Evolutionary conservation across 208 protist species (phyloP), one percentile per base, ranked within the genome.

Genomic region (Acanthamoeba triangularis): DNA sequence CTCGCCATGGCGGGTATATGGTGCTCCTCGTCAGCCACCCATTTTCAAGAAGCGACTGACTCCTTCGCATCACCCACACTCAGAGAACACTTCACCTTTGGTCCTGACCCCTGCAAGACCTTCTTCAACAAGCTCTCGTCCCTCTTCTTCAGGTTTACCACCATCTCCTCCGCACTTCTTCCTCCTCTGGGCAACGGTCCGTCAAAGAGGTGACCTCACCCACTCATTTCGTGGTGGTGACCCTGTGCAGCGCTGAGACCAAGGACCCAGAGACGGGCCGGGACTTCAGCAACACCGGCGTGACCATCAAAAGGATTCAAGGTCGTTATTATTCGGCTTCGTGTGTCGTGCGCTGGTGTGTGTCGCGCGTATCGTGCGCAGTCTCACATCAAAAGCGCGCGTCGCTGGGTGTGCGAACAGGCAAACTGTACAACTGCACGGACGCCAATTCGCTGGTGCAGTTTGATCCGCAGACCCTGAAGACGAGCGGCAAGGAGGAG

Each of bases 21-120:
- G 11, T 54, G 49, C 6, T 0, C 49, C 1, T 54, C 13, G 13
- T 18, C 14, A 11, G 10, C 14, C 49, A 54, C 3, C 49, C 56
- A 52, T 35, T 10, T 78, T 47, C 30, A 78, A 41, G 28, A 78
- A 67, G 61, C 28, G 0, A 67, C 65, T 74, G 3, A 10, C 3
- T n/a, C 37, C 10, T 5, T 33, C 7, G 69, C 7, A 25, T 78
- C 8, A 67, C 61, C 23, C 23, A 28, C 67, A n/a, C n/a, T n/a
- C n/a, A 76, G 67, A 11, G 1, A 41, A 7, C 2, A 25, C 4
- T 76, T 76, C 67, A 30, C 74, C 7, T 82, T 82, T 14, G 74
- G 74, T 28, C 35, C 74, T 23, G 74, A 82, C 41, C 74, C 74
- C 6, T 82, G 74, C 74, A 82, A 82, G 74, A 82, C 74, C 35